A percentile compares a stretch with the other conserved stretches of the same genome.
These are phyloP conservation scores for Coemansia sp. DNA, from an alignment of 192 early-diverging fungal genomes.

Conservation along the genomic window DNA sequence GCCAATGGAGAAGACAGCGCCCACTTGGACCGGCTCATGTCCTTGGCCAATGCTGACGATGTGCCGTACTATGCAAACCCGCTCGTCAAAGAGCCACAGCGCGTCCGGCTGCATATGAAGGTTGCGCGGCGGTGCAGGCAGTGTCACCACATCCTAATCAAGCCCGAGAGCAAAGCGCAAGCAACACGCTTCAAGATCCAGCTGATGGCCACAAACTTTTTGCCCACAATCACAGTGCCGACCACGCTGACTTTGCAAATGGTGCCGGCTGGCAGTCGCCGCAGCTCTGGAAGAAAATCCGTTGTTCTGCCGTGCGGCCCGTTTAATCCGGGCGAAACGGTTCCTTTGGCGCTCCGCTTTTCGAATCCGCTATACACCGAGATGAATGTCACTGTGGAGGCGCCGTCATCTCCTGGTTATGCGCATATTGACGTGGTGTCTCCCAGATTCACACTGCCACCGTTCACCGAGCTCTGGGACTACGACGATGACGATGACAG, in stretches of 20 bases:
- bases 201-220: constrained; percentile 75
- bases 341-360: constrained; percentile 65
- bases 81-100: constrained; percentile 60
- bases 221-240: constrained; percentile 71
- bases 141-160: constrained; percentile 88
- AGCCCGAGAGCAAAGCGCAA: constrained; percentile 90
- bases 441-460: constrained; percentile 64
- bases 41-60: constrained; percentile 14
- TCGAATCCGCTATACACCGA: constrained; percentile 79
- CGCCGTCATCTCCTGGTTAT: constrained; percentile 25
- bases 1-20: constrained; percentile 11
- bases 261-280: constrained; percentile 16
- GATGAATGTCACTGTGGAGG: constrained; percentile 61
- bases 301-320: constrained; percentile 24
- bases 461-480: constrained; percentile 79
- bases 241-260: constrained; percentile 13
- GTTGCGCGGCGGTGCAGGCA: constrained; percentile 79
- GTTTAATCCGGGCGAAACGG: constrained; percentile 45
- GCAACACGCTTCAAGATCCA: constrained; percentile 86
- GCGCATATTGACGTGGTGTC: constrained; percentile 60
- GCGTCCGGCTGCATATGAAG: constrained; percentile 84
- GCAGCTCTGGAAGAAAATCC: neutral
- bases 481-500: constrained; percentile 65
- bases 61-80: constrained; percentile 61
- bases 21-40: constrained; percentile 21